Base-by-base conservation (phyloP, 179 eudicot species). In the Silene vulgaris region DNA sequence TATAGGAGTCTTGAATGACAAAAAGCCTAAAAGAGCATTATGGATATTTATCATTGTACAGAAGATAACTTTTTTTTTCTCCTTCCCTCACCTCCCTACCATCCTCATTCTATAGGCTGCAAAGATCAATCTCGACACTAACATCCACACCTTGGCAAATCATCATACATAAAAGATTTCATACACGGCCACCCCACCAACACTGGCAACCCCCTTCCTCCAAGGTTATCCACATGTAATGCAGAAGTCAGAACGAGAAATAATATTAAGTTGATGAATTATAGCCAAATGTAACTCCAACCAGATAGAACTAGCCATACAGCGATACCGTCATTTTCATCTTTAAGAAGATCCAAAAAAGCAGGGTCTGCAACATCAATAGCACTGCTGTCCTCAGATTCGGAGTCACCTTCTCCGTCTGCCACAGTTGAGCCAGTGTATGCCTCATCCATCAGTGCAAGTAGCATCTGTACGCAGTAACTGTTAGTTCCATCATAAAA, bases 361-460 rank as follows among this genome's bases (percentile, higher is more conserved):
- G 90, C 79, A 43, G 99, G 96, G 83, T 96, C 99, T 65, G 90
- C 91, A 26, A 82, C 88, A 83, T 90, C 96, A 84, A 94, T 87
- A 6, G 90, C 76, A 82, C 80, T 81, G 84, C 83, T 96, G 78
- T 93, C 99, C 76, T 93, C 99, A 67, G 96, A 96, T 83, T 89
- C 99, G 80, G 93, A 93, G 79, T 96, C 99, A 63, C 90, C 97
- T 78, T 90, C 97, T 84, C 91, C 97, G 86, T 88, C 99, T 65
- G 88, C 97, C 76, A 92, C 90, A 73, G 90, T 94, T 80, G 99
- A 92, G 77, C 99, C 99, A 70, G 99, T 96, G 82, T 96, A 96
- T 20, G 99, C 99, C 87, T 96, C 99, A 85, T 95, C 99, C 99
- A 95, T 95, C 45, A 92, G 90, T 21, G 97, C 97, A 71, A 95